Evolutionary conservation across 306 rosid genomes (phyloP).

Genomic region (Casuarina glauca): DNA sequence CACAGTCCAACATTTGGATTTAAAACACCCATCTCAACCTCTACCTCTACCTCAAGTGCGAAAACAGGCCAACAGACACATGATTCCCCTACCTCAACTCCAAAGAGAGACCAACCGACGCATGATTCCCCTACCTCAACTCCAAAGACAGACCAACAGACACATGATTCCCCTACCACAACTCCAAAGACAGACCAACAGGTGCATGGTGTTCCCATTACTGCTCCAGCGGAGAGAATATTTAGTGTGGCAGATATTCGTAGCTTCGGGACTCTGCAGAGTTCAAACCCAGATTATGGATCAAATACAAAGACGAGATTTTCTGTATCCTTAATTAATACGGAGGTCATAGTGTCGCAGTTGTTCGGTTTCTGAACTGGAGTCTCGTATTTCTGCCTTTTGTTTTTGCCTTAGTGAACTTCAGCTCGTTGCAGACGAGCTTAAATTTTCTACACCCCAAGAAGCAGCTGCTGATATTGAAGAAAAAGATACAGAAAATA

Average conservation of each 20-base stretch:
- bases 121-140: conserved; percentile 44
- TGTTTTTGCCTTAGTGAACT: conserved; percentile 57
- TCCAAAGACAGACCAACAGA: conserved; percentile 40
- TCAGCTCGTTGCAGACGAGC: conserved; percentile 53
- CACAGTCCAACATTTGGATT: conserved; percentile 65
- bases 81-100: conserved; percentile 44
- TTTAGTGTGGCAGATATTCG: conserved; percentile 44
- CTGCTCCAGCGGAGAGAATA: conserved; percentile 38
- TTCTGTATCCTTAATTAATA: conserved; percentile 66
- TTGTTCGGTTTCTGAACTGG: conserved; percentile 27
- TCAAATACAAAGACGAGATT: conserved; percentile 35
- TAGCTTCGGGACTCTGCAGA: conserved; percentile 45
- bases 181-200: conserved; percentile 42
- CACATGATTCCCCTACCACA: conserved; percentile 40
- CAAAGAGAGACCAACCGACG: conserved; percentile 36
- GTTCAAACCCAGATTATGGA: conserved; percentile 37
- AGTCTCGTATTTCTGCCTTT: conserved; percentile 33
- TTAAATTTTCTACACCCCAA: conserved; percentile 34
- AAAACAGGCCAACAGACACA: conserved; percentile 38
- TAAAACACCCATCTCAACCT: conserved; percentile 47
- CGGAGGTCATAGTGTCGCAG: conserved; percentile 20
- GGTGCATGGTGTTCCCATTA: conserved; percentile 35
- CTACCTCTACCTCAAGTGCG: conserved; percentile 51
- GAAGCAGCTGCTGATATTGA: conserved; percentile 36
- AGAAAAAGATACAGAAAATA: conserved; percentile 45